A percentile compares a stretch with the other conserved stretches of the same genome.
These are phyloP conservation scores for Ramaria sp. DNA, from an alignment of 768 basidiomycete species.

Conservation along the genomic window DNA sequence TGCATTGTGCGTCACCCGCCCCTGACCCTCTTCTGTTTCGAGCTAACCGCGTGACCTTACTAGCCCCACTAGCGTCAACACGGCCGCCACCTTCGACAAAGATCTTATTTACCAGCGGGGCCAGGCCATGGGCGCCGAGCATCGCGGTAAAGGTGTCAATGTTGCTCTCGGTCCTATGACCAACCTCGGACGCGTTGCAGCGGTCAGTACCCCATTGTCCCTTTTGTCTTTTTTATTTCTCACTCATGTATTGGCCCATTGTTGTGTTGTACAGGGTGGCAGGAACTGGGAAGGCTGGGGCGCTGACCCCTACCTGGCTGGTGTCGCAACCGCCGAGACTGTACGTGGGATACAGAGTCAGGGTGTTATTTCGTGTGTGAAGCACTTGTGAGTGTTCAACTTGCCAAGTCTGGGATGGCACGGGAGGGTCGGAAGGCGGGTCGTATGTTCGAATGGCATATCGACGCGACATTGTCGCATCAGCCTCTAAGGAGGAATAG, in stretches of 20 bases:
- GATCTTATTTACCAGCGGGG: conserved; percentile 43
- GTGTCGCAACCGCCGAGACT: conserved; percentile 68
- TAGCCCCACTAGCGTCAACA: conserved; percentile 28
- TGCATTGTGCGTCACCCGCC: conserved; percentile 29
- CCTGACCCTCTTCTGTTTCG: neutral
- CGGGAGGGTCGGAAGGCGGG: too few species aligned
- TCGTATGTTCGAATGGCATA: too few species aligned
- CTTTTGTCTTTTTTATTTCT: neutral
- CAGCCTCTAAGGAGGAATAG: too few species aligned
- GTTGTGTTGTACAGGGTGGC: conserved; percentile 34
- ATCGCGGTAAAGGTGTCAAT: conserved; percentile 49
- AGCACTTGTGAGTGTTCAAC: conserved; percentile 47
- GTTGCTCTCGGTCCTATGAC: conserved; percentile 42
- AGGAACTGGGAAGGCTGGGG: conserved; percentile 97
- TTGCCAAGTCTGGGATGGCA: too few species aligned
- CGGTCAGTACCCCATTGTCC: neutral
- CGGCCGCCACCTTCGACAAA: conserved; percentile 28
- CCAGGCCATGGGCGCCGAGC: conserved; percentile 46
- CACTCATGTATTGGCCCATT: neutral
- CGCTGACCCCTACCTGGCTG: conserved; percentile 78
- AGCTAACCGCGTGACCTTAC: neutral
- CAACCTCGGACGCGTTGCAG: conserved; percentile 15
- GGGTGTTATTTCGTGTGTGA: conserved; percentile 82
- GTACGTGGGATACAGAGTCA: conserved; percentile 68
- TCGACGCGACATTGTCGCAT: too few species aligned